These are phyloP conservation scores for Phytophthora fragariaefolia DNA, from an alignment of 352 stramenopile species.

Conservation along the genomic window DNA sequence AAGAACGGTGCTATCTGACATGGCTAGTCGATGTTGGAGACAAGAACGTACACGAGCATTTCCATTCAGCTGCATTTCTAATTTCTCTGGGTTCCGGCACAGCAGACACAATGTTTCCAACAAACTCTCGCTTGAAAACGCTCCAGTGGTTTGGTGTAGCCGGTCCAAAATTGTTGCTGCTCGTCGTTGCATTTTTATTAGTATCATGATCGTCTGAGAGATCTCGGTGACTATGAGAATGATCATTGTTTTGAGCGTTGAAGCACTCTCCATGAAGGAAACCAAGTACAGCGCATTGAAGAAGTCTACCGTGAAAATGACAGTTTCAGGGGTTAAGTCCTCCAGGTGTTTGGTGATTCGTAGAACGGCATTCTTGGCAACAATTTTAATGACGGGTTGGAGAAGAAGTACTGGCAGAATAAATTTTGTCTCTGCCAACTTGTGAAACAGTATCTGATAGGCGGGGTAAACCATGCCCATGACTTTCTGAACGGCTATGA, in stretches of 20 bases:
- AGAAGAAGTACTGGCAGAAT: slow-evolving; percentile 18
- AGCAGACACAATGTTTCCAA: slow-evolving; percentile 13
- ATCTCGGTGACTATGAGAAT: slow-evolving; percentile 14
- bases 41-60: slow-evolving; percentile 12
- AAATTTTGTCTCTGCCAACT: background rate
- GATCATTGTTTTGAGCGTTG: slow-evolving; percentile 3
- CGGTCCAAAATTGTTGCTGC: background rate
- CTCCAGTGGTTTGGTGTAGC: background rate
- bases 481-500: slow-evolving; percentile 11
- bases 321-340: slow-evolving; percentile 26
- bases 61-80: background rate
- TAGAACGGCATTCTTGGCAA: slow-evolving; percentile 22
- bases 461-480: slow-evolving; percentile 28
- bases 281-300: slow-evolving; percentile 32
- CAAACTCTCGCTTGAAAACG: slow-evolving; percentile 6
- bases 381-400: slow-evolving; percentile 23
- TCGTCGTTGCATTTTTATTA: slow-evolving; percentile 4
- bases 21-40: slow-evolving; percentile 2
- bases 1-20: slow-evolving; percentile 2
- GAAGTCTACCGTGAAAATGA: slow-evolving; percentile 34
- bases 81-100: slow-evolving; percentile 11
- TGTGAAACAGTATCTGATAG: slow-evolving; percentile 23
- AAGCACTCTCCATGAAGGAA: slow-evolving; percentile 29
- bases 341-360: slow-evolving; percentile 18
- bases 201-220: slow-evolving; percentile 2